Conservation (phyloP, 164 flowering plant species). For the Paratinospora sagittata region DNA sequence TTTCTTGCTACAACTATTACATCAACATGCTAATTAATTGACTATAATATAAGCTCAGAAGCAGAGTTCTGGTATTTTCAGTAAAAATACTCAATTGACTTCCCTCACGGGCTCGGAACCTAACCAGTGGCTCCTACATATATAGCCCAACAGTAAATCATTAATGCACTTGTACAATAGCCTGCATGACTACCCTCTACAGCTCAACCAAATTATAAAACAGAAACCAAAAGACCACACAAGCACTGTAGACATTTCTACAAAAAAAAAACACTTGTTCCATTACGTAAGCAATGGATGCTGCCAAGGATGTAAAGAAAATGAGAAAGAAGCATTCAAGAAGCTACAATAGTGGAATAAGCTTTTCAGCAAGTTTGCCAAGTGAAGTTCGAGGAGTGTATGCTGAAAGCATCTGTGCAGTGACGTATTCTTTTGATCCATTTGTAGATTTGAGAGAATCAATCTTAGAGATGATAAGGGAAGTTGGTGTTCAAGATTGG, state of each 20-base stretch:
- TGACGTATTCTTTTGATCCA: conserved; percentile 37
- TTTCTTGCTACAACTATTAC: not conserved
- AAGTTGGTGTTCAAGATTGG: conserved; percentile 40
- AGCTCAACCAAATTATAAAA: conserved; percentile 7
- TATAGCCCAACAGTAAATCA: conserved; percentile 8
- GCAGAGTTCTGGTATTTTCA: not conserved
- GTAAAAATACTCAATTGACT: not conserved
- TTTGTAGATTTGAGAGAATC: conserved; percentile 40
- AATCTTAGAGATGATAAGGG: conserved; percentile 42
- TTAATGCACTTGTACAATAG: conserved; percentile 18
- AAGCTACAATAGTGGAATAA: conserved; percentile 14
- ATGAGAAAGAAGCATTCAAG: conserved; percentile 14
- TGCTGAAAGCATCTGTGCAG: conserved; percentile 44
- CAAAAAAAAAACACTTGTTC: not conserved
- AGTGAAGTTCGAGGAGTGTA: conserved; percentile 34
- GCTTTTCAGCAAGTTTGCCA: conserved; percentile 57
- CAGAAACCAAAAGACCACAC: not conserved
- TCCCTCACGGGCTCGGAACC: not conserved
- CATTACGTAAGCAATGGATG: conserved; percentile 17
- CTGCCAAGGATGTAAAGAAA: conserved; percentile 10
- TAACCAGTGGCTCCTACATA: conserved; percentile 6
- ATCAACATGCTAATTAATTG: not conserved
- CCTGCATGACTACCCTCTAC: conserved; percentile 22
- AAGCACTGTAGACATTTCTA: not conserved
- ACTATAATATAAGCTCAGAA: not conserved